These are phyloP conservation scores for Phoma sp. DNA, from an alignment of 2,329 filamentous ascomycete genomes.

Conservation along the genomic window DNA sequence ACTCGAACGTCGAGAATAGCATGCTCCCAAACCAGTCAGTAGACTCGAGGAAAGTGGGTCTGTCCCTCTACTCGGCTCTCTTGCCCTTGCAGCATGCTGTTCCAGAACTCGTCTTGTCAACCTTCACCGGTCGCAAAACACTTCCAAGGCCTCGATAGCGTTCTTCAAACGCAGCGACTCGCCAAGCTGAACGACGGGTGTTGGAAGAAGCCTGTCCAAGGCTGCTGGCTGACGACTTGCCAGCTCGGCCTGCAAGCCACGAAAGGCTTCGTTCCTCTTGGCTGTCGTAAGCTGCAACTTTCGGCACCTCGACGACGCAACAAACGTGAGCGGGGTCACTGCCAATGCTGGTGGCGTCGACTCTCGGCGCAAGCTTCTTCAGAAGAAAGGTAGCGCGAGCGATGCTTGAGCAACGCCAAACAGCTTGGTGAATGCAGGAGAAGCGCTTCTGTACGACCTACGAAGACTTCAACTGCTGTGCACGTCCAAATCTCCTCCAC, in stretches of 20 bases:
- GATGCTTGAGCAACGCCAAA: conserved; percentile 34
- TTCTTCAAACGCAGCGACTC: conserved; percentile 4
- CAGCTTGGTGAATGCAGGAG: conserved; percentile 25
- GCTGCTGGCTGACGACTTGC: conserved; percentile 36
- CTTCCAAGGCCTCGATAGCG: neutral
- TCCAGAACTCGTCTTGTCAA: neutral
- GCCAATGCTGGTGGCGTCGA: conserved; percentile 37
- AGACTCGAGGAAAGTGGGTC: neutral
- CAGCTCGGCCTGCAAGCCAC: conserved; percentile 34
- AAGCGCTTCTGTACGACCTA: conserved; percentile 6
- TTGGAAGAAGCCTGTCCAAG: conserved; percentile 44
- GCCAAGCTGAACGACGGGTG: conserved; percentile 18
- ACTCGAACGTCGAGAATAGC: conserved; percentile 1
- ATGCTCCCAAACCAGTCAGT: neutral
- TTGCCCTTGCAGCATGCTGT: neutral
- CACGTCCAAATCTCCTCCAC: neutral
- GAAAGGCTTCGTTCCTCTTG: conserved; percentile 33
- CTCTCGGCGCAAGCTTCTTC: conserved; percentile 35
- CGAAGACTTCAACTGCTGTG: neutral
- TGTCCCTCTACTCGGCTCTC: conserved; percentile 1
- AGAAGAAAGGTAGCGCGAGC: conserved; percentile 16
- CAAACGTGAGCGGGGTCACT: conserved; percentile 29
- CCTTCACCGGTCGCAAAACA: conserved; percentile 11
- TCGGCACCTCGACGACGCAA: conserved; percentile 28
- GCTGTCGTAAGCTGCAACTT: conserved; percentile 29